Conservation (phyloP, 805 yeast species). For the Metschnikowia drakensbergensis region DNA sequence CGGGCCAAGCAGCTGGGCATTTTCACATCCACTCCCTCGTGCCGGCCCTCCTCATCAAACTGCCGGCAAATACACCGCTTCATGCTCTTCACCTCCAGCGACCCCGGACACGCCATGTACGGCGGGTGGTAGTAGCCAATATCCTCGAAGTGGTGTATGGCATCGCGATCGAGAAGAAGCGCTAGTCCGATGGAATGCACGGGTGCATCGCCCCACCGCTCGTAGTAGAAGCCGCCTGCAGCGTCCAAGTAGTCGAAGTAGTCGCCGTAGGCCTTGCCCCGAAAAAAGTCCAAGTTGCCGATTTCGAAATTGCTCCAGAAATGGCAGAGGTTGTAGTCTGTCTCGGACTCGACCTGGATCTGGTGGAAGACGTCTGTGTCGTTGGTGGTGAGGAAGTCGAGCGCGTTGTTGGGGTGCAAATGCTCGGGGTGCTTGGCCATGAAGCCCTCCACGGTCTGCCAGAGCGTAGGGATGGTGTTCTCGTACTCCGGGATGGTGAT, state of each 20-base stretch:
- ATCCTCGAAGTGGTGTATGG: slow-evolving; percentile 44
- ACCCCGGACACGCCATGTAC: slow-evolving; percentile 39
- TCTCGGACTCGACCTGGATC: slow-evolving; percentile 11
- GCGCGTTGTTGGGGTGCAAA: slow-evolving; percentile 45
- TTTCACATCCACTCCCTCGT: slow-evolving; percentile 39
- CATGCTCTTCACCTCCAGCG: slow-evolving; percentile 28
- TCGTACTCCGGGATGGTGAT: slow-evolving; percentile 50
- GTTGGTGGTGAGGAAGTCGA: slow-evolving; percentile 43
- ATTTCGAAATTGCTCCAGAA: slow-evolving; percentile 69
- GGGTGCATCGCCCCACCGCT: slow-evolving; percentile 59
- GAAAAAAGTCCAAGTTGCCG: slow-evolving; percentile 47
- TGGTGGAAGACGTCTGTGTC: slow-evolving; percentile 29
- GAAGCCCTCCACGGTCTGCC: slow-evolving; percentile 47
- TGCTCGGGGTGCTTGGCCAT: slow-evolving; percentile 42
- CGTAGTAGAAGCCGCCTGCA: slow-evolving; percentile 53
- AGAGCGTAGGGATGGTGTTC: slow-evolving; percentile 49
- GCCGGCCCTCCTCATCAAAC: slow-evolving; percentile 15
- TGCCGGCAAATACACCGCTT: slow-evolving; percentile 37
- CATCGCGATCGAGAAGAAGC: slow-evolving; percentile 32
- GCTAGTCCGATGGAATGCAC: slow-evolving; percentile 39
- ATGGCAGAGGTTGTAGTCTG: slow-evolving; percentile 66
- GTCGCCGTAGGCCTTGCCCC: slow-evolving; percentile 43
- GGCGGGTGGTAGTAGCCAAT: slow-evolving; percentile 44
- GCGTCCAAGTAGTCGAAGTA: slow-evolving; percentile 46
- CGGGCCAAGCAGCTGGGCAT: slow-evolving; percentile 62